Evolutionary conservation across 352 stramenopile genomes (phyloP), one percentile per base, ranked within the genome.

Genomic region (Sclerospora graminicola): DNA sequence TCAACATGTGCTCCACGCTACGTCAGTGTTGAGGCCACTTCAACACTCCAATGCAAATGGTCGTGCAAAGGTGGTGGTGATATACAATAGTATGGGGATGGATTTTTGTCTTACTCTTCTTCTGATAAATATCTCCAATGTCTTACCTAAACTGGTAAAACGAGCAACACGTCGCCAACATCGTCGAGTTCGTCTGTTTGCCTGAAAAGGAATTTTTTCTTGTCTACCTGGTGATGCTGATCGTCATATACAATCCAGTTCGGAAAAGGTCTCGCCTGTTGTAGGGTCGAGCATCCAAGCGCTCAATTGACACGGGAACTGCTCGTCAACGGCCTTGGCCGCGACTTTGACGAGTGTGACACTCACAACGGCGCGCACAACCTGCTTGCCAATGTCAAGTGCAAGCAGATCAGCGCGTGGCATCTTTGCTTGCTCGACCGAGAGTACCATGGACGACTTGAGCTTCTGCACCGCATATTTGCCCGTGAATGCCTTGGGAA

Each of bases 381-480:
- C 50, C 33, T 82, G 54, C 45, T 79, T 76, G 23, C 65, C 63
- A 21, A 86, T 69, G 36, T 65, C 57, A 11, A 65, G 41, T 11
- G 42, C 54, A 2, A 80, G 53, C 15, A 81, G 41, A 26, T 83
- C 56, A 0, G 58, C 39, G 5, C 58, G 67, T 20, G 64, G 45
- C 47, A 73, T 54, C 45, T 60, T 65, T n/a, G 39, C 49, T 33
- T 77, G 57, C 42, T 68, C 61, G 8, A 67, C 57, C n/a, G 50
- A 48, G 1, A 82, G 62, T 19, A 83, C 47, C 42, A 84, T 69
- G 20, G 74, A 66, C 15, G 74, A 82, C 53, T 76, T 63, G 42
- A 86, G 58, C 29, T 63, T 81, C 41, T 79, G 68, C 41, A 86
- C 63, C 18, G 70, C 74, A 49, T 80, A 85, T 18, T 70, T 82